A percentile compares a stretch with the other conserved stretches of the same genome.
Evolutionary conservation across 345 rosid genomes (phyloP).

Genomic region (Fremontodendron californicum): DNA sequence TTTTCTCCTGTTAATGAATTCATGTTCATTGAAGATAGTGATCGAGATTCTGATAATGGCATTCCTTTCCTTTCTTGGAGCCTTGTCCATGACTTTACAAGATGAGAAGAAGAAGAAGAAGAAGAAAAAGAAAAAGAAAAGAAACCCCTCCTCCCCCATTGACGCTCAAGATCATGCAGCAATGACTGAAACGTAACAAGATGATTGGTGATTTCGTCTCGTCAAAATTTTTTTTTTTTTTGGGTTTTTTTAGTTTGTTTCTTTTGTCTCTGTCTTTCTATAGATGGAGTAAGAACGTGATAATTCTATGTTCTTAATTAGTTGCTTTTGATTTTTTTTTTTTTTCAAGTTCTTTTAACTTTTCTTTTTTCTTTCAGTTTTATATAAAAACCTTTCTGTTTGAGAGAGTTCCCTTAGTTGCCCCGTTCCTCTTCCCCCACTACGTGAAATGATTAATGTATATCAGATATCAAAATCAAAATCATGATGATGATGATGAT

Average conservation of each 20-base stretch:
- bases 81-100: constrained; percentile 79
- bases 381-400: constrained; percentile 1
- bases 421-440: neutral
- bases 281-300: constrained; percentile 38
- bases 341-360: constrained; percentile 13
- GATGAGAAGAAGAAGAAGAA: constrained; percentile 25
- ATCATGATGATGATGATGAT: neutral
- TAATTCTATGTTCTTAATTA: constrained; percentile 22
- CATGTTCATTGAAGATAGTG: constrained; percentile 53
- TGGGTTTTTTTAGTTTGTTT: constrained; percentile 16
- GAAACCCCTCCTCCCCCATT: neutral
- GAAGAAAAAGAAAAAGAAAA: constrained; percentile 6
- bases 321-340: constrained; percentile 5
- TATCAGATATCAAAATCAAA: neutral
- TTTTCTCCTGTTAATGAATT: constrained; percentile 51
- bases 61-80: constrained; percentile 84
- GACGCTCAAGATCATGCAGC: constrained; percentile 31
- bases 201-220: constrained; percentile 25
- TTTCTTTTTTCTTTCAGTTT: neutral
- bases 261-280: constrained; percentile 16
- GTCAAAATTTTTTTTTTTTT: constrained; percentile 27
- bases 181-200: constrained; percentile 16
- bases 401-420: neutral
- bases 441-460: neutral
- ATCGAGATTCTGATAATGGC: constrained; percentile 47